These are phyloP conservation scores for Fusarium sp. DNA, from an alignment of 2,329 filamentous ascomycete species.

Conservation along the genomic window DNA sequence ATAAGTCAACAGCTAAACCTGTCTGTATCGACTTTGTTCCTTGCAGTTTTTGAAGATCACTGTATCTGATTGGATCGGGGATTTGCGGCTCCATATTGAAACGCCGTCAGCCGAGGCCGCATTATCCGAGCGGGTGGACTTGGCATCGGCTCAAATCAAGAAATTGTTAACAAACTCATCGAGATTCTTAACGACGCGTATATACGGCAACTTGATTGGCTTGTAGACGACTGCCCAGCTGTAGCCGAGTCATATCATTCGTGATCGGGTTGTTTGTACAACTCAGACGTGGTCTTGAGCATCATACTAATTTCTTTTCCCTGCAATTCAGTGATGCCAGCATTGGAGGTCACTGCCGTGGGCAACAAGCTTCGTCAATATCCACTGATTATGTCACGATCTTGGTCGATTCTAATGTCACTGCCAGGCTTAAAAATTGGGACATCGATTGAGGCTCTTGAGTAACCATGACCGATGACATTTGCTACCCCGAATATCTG, in stretches of 20 bases:
- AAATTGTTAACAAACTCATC: not conserved
- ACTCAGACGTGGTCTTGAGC: not conserved
- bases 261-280: not conserved
- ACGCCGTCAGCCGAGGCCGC: constrained; percentile 24
- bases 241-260: not conserved
- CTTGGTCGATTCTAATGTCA: not conserved
- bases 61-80: constrained; percentile 22
- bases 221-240: not conserved
- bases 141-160: constrained; percentile 23
- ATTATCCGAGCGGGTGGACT: constrained; percentile 24
- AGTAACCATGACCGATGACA: not conserved
- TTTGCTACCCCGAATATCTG: fast-evolving
- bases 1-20: constrained; percentile 15
- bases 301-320: not conserved
- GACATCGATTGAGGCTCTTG: not conserved
- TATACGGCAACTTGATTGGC: fast-evolving
- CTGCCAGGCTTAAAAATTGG: constrained; percentile 5
- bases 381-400: constrained; percentile 9
- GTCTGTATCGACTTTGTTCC: constrained; percentile 16
- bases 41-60: constrained; percentile 1
- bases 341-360: not conserved
- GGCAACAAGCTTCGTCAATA: not conserved
- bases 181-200: not conserved
- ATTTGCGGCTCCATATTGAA: constrained; percentile 26
- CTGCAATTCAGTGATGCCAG: not conserved